phyloP scores from a whole-genome alignment of 768 basidiomycete genomes.

The Suillus subluteus region DNA sequence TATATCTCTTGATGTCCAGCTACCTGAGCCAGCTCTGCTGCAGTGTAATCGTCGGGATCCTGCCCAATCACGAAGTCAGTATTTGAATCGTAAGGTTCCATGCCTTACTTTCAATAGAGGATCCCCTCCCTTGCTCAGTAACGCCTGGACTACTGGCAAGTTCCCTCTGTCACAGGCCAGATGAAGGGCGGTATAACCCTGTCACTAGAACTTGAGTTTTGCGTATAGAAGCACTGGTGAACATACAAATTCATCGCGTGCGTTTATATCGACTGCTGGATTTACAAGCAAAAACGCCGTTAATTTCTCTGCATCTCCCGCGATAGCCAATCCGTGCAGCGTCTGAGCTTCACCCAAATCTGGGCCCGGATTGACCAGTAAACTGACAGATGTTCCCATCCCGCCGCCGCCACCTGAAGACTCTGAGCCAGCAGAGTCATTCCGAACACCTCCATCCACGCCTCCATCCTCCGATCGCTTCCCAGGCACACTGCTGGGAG shows the following conservation, averaged over 20 bases:
- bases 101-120: slow-evolving; percentile 57
- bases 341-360: slow-evolving; percentile 43
- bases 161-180: slow-evolving; percentile 86
- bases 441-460: slow-evolving; percentile 48
- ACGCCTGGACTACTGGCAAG: slow-evolving; percentile 51
- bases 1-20: slow-evolving; percentile 62
- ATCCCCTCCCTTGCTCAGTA: slow-evolving; percentile 72
- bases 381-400: slow-evolving; percentile 68
- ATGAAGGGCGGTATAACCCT: slow-evolving; percentile 92
- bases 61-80: slow-evolving; percentile 30
- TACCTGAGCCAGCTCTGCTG: slow-evolving; percentile 60
- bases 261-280: slow-evolving; percentile 55
- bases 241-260: slow-evolving; percentile 74
- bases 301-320: slow-evolving; percentile 53
- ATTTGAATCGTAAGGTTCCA: slow-evolving; percentile 13
- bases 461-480: slow-evolving; percentile 20
- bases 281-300: slow-evolving; percentile 45
- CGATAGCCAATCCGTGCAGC: slow-evolving; percentile 68
- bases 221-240: not conserved
- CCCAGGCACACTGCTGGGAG: slow-evolving; percentile 11
- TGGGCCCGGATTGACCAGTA: slow-evolving; percentile 45
- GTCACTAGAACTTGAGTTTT: slow-evolving; percentile 13
- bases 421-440: slow-evolving; percentile 40
- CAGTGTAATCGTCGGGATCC: slow-evolving; percentile 71
- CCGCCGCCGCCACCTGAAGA: slow-evolving; percentile 39